Conservation (phyloP, 108 stramenopile genomes). For the Pseudonitzschia pungens region DNA sequence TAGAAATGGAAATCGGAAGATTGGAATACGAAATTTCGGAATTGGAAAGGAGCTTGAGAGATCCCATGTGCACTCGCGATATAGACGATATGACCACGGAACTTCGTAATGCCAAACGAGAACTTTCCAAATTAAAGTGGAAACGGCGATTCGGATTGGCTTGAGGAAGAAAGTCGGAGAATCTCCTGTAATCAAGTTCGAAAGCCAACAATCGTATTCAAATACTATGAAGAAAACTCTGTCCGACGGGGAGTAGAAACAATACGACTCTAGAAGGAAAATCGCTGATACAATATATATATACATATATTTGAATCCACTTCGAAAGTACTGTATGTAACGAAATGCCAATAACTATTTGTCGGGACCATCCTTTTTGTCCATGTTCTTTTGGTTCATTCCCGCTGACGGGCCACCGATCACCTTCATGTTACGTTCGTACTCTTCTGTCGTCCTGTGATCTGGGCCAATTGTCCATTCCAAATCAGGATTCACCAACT, state of each 20-base stretch:
- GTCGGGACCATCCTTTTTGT: neutral
- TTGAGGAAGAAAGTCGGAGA: neutral
- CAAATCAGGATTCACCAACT: constrained; percentile 42
- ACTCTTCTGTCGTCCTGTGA: constrained; percentile 48
- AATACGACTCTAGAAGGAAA: neutral
- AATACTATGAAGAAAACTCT: no score
- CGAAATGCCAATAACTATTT: neutral
- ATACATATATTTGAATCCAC: no score
- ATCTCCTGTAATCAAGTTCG: neutral
- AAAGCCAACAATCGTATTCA: neutral
- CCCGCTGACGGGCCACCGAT: constrained; percentile 45
- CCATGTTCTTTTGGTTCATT: constrained; percentile 15
- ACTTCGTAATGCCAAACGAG: constrained; percentile 44
- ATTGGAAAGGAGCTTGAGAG: constrained; percentile 51
- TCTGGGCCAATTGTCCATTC: constrained; percentile 74
- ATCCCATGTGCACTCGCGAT: constrained; percentile 58
- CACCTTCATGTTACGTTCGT: constrained; percentile 46
- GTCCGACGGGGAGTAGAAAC: neutral
- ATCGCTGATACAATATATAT: neutral
- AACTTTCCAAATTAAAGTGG: constrained; percentile 55
- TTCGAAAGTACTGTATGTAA: no score
- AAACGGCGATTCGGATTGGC: constrained; percentile 37
- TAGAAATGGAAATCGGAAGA: constrained; percentile 24
- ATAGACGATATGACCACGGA: constrained; percentile 67
- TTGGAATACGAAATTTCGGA: constrained; percentile 53